These are phyloP conservation scores for Ceratobasidium sp. DNA, from an alignment of 1,284 basidiomycete species.

Conservation along the genomic window DNA sequence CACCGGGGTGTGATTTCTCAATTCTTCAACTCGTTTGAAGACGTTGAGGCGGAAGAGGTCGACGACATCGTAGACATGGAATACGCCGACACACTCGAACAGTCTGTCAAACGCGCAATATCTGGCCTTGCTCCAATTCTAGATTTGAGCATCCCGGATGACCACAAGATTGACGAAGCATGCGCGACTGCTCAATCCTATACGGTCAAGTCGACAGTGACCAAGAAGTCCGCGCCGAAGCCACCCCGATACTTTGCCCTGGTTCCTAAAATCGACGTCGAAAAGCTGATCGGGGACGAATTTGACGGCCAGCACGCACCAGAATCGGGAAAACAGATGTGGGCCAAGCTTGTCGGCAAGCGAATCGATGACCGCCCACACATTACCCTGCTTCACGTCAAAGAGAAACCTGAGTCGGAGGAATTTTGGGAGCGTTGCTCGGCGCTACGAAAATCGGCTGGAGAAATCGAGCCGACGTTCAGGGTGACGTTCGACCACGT, in stretches of 20 bases:
- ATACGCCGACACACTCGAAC: slow-evolving; percentile 58
- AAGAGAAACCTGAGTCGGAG: slow-evolving; percentile 58
- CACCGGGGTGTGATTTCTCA: slow-evolving; percentile 84
- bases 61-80: slow-evolving; percentile 71
- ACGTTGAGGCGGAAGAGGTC: slow-evolving; percentile 68
- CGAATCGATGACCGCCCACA: slow-evolving; percentile 74
- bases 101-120: slow-evolving; percentile 64
- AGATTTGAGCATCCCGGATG: slow-evolving; percentile 59
- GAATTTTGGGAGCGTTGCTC: slow-evolving; percentile 71
- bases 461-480: slow-evolving; percentile 61
- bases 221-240: slow-evolving; percentile 44
- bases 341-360: slow-evolving; percentile 56
- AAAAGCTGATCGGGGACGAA: slow-evolving; percentile 54
- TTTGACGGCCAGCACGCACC: slow-evolving; percentile 48
- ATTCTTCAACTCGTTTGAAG: slow-evolving; percentile 73
- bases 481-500: slow-evolving; percentile 67
- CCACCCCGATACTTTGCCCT: slow-evolving; percentile 75
- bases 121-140: slow-evolving; percentile 61
- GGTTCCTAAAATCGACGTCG: slow-evolving; percentile 72
- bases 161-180: slow-evolving; percentile 66
- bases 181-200: slow-evolving; percentile 63
- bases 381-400: slow-evolving; percentile 83
- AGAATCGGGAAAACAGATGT: slow-evolving; percentile 55
- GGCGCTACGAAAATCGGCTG: slow-evolving; percentile 52
- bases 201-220: slow-evolving; percentile 49